These are phyloP conservation scores for Nevesoporus exiguus DNA, from an alignment of 768 basidiomycete species.

Conservation along the genomic window DNA sequence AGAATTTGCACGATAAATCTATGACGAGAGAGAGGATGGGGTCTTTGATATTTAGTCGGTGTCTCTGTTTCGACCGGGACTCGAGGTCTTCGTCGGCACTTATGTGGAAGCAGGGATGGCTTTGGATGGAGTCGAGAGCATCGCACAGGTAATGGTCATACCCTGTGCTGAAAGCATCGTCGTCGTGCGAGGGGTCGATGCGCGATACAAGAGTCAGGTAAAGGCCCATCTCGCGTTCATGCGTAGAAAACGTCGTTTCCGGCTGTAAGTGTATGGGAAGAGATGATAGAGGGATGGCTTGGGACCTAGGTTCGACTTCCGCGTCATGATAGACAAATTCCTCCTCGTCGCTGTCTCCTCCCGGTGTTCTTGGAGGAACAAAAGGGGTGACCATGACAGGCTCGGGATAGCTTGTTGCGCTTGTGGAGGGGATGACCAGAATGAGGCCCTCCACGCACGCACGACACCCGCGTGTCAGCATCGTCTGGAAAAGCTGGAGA, in stretches of 20 bases:
- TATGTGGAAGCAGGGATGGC: conserved; percentile 55
- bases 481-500: conserved; percentile 73
- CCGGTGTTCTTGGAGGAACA: conserved; percentile 18
- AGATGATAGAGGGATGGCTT: conserved; percentile 12
- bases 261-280: conserved; percentile 54
- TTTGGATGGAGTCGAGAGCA: conserved; percentile 64
- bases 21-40: conserved; percentile 69
- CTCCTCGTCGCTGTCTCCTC: conserved; percentile 52
- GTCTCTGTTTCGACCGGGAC: conserved; percentile 47
- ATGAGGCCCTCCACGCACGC: conserved; percentile 66
- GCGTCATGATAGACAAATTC: conserved; percentile 42
- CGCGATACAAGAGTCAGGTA: conserved; percentile 78
- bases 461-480: conserved; percentile 67
- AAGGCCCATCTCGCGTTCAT: conserved; percentile 79
- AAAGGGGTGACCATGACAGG: conserved; percentile 40
- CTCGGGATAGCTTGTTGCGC: conserved; percentile 72
- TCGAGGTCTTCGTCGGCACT: conserved; percentile 42
- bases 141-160: conserved; percentile 83
- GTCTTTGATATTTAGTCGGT: conserved; percentile 77
- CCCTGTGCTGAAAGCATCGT: conserved; percentile 77
- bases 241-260: conserved; percentile 71
- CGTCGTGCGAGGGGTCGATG: conserved; percentile 64
- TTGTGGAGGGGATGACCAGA: conserved; percentile 61
- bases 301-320: conserved; percentile 18
- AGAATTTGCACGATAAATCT: conserved; percentile 71